Conservation (phyloP, 1,284 basidiomycete genomes). For the Trametes sp. region DNA sequence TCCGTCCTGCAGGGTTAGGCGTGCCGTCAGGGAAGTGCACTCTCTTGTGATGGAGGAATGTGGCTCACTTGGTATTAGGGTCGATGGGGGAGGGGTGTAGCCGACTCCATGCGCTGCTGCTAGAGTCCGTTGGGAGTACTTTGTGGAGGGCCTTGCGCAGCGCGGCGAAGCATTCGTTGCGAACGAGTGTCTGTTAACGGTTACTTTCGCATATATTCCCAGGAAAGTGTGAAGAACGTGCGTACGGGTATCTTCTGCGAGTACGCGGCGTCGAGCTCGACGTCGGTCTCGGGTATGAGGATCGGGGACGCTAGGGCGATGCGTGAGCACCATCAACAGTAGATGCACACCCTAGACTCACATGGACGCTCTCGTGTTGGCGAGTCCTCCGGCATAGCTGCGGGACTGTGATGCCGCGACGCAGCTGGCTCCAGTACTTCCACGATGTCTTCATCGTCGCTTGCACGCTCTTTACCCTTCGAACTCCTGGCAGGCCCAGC, state of each 20-base stretch:
- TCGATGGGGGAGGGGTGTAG: slow-evolving; percentile 22
- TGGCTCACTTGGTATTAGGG: slow-evolving; percentile 34
- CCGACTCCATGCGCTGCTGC: slow-evolving; percentile 36
- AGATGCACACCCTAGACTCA: neutral
- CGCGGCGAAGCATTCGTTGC: slow-evolving; percentile 40
- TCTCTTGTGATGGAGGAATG: neutral
- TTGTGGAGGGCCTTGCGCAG: slow-evolving; percentile 47
- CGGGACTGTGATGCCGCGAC: neutral
- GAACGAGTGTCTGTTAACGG: slow-evolving; percentile 38
- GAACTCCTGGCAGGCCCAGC: neutral
- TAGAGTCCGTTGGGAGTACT: slow-evolving; percentile 38
- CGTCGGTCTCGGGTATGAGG: slow-evolving; percentile 49
- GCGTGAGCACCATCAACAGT: neutral
- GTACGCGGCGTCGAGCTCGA: slow-evolving; percentile 61
- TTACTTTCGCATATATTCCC: neutral
- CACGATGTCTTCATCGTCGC: neutral
- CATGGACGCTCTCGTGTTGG: slow-evolving; percentile 3
- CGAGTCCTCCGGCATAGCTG: neutral
- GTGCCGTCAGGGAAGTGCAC: neutral
- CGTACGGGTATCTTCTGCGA: slow-evolving; percentile 70
- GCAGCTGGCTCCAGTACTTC: neutral
- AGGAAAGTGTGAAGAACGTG: neutral
- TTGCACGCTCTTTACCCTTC: slow-evolving; percentile 13
- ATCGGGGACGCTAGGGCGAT: slow-evolving; percentile 37
- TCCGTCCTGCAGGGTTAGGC: slow-evolving; percentile 23